Percentiles rank a stretch among this genome's conserved stretches.
These are phyloP conservation scores for Lasiodiplodia sp. DNA, from an alignment of 2,329 filamentous ascomycete species.

Conservation along the genomic window DNA sequence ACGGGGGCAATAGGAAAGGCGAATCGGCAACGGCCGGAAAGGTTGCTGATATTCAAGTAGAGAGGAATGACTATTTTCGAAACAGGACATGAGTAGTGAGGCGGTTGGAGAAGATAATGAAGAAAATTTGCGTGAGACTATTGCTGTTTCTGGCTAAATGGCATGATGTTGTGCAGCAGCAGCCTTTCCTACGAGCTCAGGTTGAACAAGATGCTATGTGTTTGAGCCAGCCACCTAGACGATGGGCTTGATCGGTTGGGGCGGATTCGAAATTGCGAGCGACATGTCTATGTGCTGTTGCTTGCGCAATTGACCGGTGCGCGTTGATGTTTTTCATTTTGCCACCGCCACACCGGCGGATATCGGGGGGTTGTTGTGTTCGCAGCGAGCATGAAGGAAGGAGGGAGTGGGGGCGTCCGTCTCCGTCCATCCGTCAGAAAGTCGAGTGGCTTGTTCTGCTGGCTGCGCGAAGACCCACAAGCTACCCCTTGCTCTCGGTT, in stretches of 20 bases:
- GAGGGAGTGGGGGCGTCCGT: no score
- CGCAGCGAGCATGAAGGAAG: no score
- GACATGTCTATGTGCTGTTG: not conserved
- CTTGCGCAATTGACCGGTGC: not conserved
- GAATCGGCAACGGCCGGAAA: not conserved
- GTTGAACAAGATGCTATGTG: not conserved
- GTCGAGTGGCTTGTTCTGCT: no score
- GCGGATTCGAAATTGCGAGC: not conserved
- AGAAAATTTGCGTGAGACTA: not conserved
- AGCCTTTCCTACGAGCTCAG: not conserved
- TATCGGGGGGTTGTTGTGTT: not conserved
- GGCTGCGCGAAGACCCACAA: no score
- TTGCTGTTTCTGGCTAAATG: constrained; percentile 1
- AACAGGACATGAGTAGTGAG: not conserved
- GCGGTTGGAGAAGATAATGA: not conserved
- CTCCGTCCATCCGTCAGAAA: not conserved
- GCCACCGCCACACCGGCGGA: constrained; percentile 9
- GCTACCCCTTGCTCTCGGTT: not conserved
- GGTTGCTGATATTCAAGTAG: not conserved
- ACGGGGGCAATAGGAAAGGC: not conserved
- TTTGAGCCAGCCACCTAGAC: not conserved
- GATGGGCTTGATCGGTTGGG: not conserved
- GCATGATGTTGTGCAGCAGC: constrained; percentile 10
- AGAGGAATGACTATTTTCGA: not conserved
- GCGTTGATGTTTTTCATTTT: not conserved